Percentiles rank a stretch among this genome's conserved stretches.
Evolutionary conservation across 2,329 filamentous ascomycete genomes (phyloP).

Genomic region (Monosporascus sp.): DNA sequence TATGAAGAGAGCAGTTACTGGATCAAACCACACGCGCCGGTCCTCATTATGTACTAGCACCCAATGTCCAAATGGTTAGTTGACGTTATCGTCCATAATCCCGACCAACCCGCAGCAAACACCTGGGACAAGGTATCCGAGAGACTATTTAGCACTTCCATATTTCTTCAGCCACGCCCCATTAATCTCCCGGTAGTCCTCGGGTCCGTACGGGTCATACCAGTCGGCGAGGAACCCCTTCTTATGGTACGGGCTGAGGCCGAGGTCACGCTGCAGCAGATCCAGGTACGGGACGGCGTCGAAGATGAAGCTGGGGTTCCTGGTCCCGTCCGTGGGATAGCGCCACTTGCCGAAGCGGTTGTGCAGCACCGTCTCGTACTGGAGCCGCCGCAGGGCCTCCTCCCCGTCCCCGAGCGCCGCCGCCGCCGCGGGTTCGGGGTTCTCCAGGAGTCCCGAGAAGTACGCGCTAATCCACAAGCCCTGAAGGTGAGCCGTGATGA

Average conservation of each 20-base stretch:
- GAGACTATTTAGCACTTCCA: not conserved
- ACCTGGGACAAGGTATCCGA: too few species aligned
- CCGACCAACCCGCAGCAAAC: too few species aligned
- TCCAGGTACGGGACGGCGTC: slow-evolving; percentile 72
- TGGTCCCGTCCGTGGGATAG: slow-evolving; percentile 62
- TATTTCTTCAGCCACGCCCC: slow-evolving; percentile 41
- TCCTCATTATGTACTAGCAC: too few species aligned
- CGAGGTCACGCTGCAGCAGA: slow-evolving; percentile 60
- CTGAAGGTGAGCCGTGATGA: slow-evolving; percentile 39
- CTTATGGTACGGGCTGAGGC: slow-evolving; percentile 52
- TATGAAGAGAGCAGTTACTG: too few species aligned
- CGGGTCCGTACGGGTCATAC: slow-evolving; percentile 51
- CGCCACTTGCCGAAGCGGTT: slow-evolving; percentile 66
- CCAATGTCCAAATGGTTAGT: too few species aligned
- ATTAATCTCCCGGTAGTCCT: slow-evolving; percentile 51
- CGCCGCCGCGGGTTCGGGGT: slow-evolving; percentile 3
- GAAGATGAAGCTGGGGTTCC: slow-evolving; percentile 67
- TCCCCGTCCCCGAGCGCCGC: slow-evolving; percentile 20
- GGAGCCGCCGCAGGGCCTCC: slow-evolving; percentile 37
- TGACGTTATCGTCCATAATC: too few species aligned
- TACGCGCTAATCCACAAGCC: slow-evolving; percentile 54
- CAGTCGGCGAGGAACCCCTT: slow-evolving; percentile 45
- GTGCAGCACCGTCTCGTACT: slow-evolving; percentile 56
- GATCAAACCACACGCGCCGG: too few species aligned
- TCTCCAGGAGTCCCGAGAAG: slow-evolving; percentile 40